Conservation (phyloP, 805 yeast species). For the Metschnikowia dekortorum region DNA sequence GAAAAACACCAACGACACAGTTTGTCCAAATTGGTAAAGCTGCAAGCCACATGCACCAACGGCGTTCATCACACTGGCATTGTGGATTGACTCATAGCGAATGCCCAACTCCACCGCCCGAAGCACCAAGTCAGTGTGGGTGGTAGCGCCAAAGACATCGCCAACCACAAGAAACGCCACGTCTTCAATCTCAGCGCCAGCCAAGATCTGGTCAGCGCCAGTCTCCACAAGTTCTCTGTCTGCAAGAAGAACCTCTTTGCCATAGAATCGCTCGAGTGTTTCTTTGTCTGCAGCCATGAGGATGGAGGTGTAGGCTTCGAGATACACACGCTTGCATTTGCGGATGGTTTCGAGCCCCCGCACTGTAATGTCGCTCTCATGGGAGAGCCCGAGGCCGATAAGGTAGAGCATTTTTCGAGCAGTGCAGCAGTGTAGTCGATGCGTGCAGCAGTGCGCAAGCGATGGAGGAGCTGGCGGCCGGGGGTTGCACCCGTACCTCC, state of each 20-base stretch:
- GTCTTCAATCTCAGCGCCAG: conserved; percentile 72
- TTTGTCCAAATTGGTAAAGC: conserved; percentile 91
- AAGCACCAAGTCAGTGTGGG: conserved; percentile 90
- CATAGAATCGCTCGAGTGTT: conserved; percentile 78
- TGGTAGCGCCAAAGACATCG: conserved; percentile 97
- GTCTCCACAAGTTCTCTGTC: conserved; percentile 93
- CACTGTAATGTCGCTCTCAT: conserved; percentile 87
- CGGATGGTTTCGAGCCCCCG: conserved; percentile 85
- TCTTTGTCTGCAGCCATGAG: conserved; percentile 85
- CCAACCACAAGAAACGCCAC: conserved; percentile 95
- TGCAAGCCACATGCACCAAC: conserved; percentile 98
- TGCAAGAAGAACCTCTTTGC: conserved; percentile 78
- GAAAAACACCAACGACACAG: conserved; percentile 94
- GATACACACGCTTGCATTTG: conserved; percentile 82
- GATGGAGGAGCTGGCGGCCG: too few relatives aligned
- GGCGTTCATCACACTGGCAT: conserved; percentile 97
- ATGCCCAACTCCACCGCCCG: conserved; percentile 85
- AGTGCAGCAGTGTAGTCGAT: too few relatives aligned
- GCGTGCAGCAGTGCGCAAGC: too few relatives aligned
- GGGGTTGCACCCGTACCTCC: neutral
- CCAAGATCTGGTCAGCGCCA: conserved; percentile 79
- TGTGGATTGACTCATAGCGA: conserved; percentile 78
- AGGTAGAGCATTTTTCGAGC: conserved; percentile 65
- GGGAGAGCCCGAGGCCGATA: conserved; percentile 87
- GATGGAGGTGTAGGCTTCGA: conserved; percentile 94